Conservation (phyloP, 768 basidiomycete species). For the Suillus alpinus region DNA sequence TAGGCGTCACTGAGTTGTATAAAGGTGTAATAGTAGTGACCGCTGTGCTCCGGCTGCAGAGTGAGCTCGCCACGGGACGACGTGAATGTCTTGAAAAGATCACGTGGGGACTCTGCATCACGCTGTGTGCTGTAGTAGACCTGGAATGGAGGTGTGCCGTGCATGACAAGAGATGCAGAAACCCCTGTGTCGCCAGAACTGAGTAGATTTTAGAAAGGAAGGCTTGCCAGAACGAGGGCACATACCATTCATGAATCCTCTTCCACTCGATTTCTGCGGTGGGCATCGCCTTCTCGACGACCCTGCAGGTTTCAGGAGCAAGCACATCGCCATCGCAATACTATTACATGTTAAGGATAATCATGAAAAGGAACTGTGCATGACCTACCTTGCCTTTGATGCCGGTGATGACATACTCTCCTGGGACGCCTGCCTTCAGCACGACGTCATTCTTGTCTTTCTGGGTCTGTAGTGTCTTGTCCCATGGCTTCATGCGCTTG, state of each 20-base stretch:
- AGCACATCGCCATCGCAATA: slow-evolving; percentile 82
- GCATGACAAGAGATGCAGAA: slow-evolving; percentile 79
- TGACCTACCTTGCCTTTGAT: slow-evolving; percentile 63
- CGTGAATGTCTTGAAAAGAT: slow-evolving; percentile 57
- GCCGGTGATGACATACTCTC: slow-evolving; percentile 71
- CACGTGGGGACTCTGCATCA: slow-evolving; percentile 61
- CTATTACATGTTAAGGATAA: slow-evolving; percentile 25
- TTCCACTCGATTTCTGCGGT: slow-evolving; percentile 87
- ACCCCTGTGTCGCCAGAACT: slow-evolving; percentile 93
- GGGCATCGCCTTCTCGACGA: slow-evolving; percentile 73
- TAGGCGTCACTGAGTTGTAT: slow-evolving; percentile 76
- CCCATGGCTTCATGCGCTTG: slow-evolving; percentile 58
- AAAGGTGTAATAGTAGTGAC: slow-evolving; percentile 85
- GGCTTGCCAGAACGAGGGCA: slow-evolving; percentile 3
- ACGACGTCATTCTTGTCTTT: slow-evolving; percentile 41
- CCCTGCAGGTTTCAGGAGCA: slow-evolving; percentile 77
- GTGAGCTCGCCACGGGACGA: slow-evolving; percentile 78
- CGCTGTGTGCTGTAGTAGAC: slow-evolving; percentile 76
- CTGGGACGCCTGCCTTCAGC: slow-evolving; percentile 58
- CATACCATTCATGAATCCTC: slow-evolving; percentile 85
- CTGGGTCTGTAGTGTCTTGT: slow-evolving; percentile 55
- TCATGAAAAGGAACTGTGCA: neutral
- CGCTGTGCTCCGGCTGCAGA: slow-evolving; percentile 84
- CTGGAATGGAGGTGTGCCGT: slow-evolving; percentile 86
- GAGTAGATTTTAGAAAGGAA: slow-evolving; percentile 6